Base-by-base conservation (phyloP, 208 protist genomes). In the Trypanosoma rangeli region DNA sequence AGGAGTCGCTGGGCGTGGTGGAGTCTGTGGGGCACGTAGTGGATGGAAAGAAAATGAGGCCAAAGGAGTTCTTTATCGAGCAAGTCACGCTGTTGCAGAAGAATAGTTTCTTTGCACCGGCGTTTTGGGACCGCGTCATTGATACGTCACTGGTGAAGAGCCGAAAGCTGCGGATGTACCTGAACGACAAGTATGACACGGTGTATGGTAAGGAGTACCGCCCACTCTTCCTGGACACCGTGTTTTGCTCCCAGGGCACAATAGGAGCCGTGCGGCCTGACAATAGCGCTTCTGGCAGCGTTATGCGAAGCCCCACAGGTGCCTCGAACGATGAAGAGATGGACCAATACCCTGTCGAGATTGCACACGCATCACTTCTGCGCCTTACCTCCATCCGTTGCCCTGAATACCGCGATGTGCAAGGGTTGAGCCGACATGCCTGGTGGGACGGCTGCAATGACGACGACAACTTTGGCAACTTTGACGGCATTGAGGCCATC, bases 121-220 rank as follows among this genome's bases (percentile, higher is more conserved):
- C 58, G 9, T 68, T 48, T 44, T 89, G 74, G 85, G 65, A 85
- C 8, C 56, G 44, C 13, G 64, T 81, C 8, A 80, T 92, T 58
- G 86, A 92, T 56, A 37, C 49, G 2, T 71, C 64, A 10, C 60
- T 89, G 33, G 56, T 60, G 20, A 54, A 65, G 52, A 92, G 86
- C 71, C 64, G 61, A 46, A 92, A 92, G 69, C 72, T 92, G 50
- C 83, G 86, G 22, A 71, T 89, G 58, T 87, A 89, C 69, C 53
- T 92, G 5, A 84, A 84, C 66, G 86, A 89, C 69, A 92, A 89
- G 79, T 89, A 65, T 56, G 86, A 87, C 65, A 85, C 68, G 42
- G 67, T 76, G 35, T 92, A 89, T 72, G 66, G 71, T 13, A 50
- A 70, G 16, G 83, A 89, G 60, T 57, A 64, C 12, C 79, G 83